A percentile compares a stretch with the other conserved stretches of the same genome.
These are phyloP conservation scores for Curvularia eragrostidis DNA, from an alignment of 2,329 filamentous ascomycete genomes.

Conservation along the genomic window DNA sequence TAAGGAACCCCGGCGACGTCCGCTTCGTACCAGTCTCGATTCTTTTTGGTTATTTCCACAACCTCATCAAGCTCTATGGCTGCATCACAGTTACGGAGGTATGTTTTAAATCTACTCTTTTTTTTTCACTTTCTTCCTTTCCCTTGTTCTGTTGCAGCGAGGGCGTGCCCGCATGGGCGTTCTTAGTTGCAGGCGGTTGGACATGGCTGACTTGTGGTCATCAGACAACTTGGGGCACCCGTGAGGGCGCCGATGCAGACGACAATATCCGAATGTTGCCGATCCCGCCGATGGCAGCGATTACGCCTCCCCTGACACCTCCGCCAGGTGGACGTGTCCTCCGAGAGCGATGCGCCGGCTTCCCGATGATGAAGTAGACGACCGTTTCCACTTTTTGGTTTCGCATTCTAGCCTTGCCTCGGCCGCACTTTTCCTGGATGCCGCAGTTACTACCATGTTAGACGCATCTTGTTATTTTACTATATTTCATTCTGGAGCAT, in stretches of 20 bases:
- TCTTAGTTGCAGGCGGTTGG: constrained; percentile 17
- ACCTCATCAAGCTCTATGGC: constrained; percentile 89
- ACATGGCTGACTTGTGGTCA: constrained; percentile 26
- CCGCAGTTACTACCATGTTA: constrained; percentile 49
- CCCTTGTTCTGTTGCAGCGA: no score
- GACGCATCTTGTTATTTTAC: constrained; percentile 36
- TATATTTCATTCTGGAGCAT: constrained; percentile 15
- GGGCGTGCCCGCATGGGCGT: constrained; percentile 19
- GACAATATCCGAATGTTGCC: constrained; percentile 51
- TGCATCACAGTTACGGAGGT: constrained; percentile 68
- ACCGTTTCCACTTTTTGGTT: constrained; percentile 32
- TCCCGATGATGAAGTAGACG: constrained; percentile 38
- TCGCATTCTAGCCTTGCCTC: constrained; percentile 27
- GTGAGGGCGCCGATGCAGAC: constrained; percentile 87
- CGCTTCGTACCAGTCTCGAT: constrained; percentile 84
- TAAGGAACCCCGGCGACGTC: constrained; percentile 81
- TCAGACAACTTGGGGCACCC: constrained; percentile 94
- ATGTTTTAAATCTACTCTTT: constrained; percentile 25
- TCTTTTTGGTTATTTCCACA: constrained; percentile 90
- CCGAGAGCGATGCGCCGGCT: constrained; percentile 44
- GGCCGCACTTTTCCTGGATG: constrained; percentile 28
- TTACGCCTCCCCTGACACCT: constrained; percentile 46
- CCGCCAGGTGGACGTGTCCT: constrained; percentile 43
- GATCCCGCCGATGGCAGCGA: constrained; percentile 42
- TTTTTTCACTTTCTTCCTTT: no score